Conservation (phyloP, 2,329 filamentous ascomycete genomes). For the Colletotrichum karsti region DNA sequence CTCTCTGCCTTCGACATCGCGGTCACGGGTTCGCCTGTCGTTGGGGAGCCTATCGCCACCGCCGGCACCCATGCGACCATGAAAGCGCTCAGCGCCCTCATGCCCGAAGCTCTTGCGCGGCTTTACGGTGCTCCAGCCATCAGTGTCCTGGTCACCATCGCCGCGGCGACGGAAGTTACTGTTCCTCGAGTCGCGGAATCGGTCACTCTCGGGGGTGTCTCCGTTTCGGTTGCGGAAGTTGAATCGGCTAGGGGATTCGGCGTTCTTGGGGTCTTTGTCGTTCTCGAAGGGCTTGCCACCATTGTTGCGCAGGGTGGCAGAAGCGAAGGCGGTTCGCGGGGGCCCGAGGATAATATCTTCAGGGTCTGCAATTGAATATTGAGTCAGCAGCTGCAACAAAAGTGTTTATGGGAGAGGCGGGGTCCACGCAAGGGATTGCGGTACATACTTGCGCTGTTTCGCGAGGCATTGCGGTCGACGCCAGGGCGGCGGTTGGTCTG, state of each 20-base stretch:
- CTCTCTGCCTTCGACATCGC: slow-evolving; percentile 63
- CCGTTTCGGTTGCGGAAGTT: slow-evolving; percentile 62
- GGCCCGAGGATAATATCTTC: slow-evolving; percentile 90
- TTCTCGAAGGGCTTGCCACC: slow-evolving; percentile 55
- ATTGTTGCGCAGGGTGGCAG: slow-evolving; percentile 65
- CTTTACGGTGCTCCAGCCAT: slow-evolving; percentile 80
- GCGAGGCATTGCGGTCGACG: slow-evolving; percentile 62
- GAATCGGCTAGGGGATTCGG: slow-evolving; percentile 66
- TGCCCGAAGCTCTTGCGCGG: slow-evolving; percentile 78
- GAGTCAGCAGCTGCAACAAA: slow-evolving; percentile 37
- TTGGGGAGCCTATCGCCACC: slow-evolving; percentile 53
- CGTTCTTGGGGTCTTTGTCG: slow-evolving; percentile 62
- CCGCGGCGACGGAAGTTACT: slow-evolving; percentile 61
- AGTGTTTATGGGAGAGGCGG: background rate
- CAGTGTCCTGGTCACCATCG: slow-evolving; percentile 67
- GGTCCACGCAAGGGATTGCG: background rate
- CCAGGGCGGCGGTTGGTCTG: slow-evolving; percentile 60
- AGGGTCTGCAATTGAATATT: slow-evolving; percentile 55
- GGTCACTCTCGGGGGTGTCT: slow-evolving; percentile 60
- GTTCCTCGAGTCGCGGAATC: slow-evolving; percentile 56
- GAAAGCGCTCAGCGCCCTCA: slow-evolving; percentile 76
- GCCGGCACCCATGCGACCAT: slow-evolving; percentile 69
- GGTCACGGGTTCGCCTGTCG: slow-evolving; percentile 57
- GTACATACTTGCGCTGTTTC: slow-evolving; percentile 65
- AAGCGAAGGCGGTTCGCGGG: slow-evolving; percentile 84